phyloP scores from a whole-genome alignment of 2,329 filamentous ascomycete genomes.

The Neonectria ditissima region DNA sequence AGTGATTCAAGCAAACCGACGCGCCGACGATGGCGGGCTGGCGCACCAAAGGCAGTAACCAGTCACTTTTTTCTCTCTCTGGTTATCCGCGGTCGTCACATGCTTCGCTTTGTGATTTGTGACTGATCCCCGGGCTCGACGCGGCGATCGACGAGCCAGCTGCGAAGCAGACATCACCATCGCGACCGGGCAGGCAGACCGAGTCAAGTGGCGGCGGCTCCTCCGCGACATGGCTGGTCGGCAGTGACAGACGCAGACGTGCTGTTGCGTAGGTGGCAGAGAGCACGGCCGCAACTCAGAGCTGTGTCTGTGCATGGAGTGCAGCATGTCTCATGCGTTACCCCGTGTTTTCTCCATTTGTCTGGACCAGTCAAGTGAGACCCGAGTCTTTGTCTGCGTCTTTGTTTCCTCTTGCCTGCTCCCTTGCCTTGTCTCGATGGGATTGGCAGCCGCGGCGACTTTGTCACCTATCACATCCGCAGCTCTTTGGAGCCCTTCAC shows the following conservation, averaged over 20 bases:
- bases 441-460: background rate
- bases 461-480: background rate
- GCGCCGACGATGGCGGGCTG: background rate
- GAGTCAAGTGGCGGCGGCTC: background rate
- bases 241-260: background rate
- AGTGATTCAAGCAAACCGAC: background rate
- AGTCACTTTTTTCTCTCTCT: background rate
- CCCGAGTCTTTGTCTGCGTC: background rate
- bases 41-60: background rate
- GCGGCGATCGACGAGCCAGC: background rate
- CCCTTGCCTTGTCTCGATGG: background rate
- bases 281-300: background rate
- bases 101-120: background rate
- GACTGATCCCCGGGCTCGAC: background rate
- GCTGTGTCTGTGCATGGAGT: constrained; percentile 3
- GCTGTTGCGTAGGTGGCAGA: background rate
- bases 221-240: background rate
- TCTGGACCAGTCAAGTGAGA: background rate
- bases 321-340: constrained; percentile 1
- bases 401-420: background rate
- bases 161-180: background rate
- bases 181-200: background rate
- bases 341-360: constrained; percentile 5
- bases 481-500: background rate
- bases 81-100: background rate